phyloP scores from a whole-genome alignment of 2,329 filamentous ascomycete species.

The Dothiorella sarmentorum region DNA sequence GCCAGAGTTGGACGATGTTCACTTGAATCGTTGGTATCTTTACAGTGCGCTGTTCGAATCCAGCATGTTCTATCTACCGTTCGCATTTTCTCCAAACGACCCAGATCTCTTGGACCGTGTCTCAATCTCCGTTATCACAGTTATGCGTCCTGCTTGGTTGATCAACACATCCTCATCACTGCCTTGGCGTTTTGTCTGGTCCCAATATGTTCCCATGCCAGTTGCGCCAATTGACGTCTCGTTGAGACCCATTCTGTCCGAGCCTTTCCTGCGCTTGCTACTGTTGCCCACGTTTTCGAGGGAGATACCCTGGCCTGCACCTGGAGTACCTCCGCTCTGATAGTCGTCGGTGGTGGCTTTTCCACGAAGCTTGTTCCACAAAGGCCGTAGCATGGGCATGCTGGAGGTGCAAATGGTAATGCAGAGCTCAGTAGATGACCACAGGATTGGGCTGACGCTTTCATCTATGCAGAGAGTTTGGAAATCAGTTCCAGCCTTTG shows the following conservation, averaged over 20 bases:
- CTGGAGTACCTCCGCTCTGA: background rate
- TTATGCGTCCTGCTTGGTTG: background rate
- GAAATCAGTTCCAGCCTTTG: background rate
- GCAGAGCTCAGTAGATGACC: conserved; percentile 39
- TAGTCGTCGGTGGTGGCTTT: background rate
- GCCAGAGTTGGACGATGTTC: conserved; percentile 28
- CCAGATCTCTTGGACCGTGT: background rate
- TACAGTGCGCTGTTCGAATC: no score
- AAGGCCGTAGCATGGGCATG: conserved; percentile 44
- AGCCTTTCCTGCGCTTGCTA: background rate
- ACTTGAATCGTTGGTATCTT: no score
- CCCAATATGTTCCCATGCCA: background rate
- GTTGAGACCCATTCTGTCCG: conserved; percentile 3
- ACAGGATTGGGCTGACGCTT: conserved; percentile 31
- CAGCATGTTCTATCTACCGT: no score
- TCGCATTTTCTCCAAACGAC: background rate
- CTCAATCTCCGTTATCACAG: conserved; percentile 3
- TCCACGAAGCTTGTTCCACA: conserved; percentile 28
- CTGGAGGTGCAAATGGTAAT: conserved; percentile 52
- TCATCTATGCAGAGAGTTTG: conserved; percentile 20
- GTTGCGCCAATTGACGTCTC: background rate
- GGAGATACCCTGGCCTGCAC: background rate
- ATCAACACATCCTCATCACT: conserved; percentile 2
- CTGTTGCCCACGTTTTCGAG: background rate
- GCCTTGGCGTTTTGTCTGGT: conserved; percentile 2